phyloP scores from a whole-genome alignment of 768 basidiomycete species.

The Coprinopsis strossmayeri region DNA sequence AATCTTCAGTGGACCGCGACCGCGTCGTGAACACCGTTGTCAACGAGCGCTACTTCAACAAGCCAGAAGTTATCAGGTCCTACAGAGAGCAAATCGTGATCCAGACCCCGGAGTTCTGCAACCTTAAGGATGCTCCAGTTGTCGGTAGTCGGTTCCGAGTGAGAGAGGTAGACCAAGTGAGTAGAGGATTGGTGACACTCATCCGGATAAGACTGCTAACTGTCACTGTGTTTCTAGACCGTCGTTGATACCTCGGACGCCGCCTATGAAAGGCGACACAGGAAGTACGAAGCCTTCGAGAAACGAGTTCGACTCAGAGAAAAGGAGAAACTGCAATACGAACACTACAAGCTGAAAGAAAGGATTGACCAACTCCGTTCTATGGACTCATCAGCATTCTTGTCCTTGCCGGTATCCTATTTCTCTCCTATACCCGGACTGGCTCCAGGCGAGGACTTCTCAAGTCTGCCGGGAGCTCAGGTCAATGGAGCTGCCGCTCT shows the following conservation, averaged over 20 bases:
- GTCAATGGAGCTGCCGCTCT: slow-evolving; percentile 31
- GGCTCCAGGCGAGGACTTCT: slow-evolving; percentile 15
- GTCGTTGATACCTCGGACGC: no score
- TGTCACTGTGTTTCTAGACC: no score
- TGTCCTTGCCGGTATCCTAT: slow-evolving; percentile 56
- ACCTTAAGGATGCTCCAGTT: slow-evolving; percentile 29
- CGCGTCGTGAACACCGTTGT: slow-evolving; percentile 48
- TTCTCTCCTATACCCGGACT: slow-evolving; percentile 28
- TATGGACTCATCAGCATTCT: slow-evolving; percentile 69
- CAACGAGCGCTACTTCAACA: slow-evolving; percentile 72
- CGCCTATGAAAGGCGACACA: slow-evolving; percentile 75
- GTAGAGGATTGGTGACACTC: slow-evolving; percentile 20
- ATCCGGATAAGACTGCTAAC: slow-evolving; percentile 8
- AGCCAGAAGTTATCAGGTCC: slow-evolving; percentile 66
- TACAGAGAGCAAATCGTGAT: slow-evolving; percentile 66
- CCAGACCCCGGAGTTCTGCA: slow-evolving; percentile 70
- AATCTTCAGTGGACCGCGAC: slow-evolving; percentile 27
- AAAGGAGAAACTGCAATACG: slow-evolving; percentile 87
- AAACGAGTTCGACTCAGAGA: slow-evolving; percentile 80
- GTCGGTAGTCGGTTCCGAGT: slow-evolving; percentile 53
- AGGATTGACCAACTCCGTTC: slow-evolving; percentile 76
- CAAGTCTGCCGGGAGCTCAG: slow-evolving; percentile 27
- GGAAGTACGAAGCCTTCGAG: slow-evolving; percentile 82
- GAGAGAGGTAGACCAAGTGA: slow-evolving; percentile 49
- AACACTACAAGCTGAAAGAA: slow-evolving; percentile 87